These are phyloP conservation scores for Boletus tylopilopsis DNA, from an alignment of 768 basidiomycete species.

Conservation along the genomic window DNA sequence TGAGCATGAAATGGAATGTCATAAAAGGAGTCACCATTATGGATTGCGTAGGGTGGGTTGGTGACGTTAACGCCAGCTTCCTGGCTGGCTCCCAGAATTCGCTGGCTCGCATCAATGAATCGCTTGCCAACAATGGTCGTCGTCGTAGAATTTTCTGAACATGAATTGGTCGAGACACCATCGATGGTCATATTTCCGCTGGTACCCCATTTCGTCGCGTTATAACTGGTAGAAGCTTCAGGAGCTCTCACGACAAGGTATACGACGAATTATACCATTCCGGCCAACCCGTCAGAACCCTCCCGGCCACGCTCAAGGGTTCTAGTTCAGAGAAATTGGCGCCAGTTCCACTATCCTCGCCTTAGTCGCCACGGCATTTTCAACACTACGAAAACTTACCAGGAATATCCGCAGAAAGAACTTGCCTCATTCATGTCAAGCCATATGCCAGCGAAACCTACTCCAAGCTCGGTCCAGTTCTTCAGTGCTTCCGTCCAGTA, in stretches of 20 bases:
- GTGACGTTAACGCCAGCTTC: constrained; percentile 47
- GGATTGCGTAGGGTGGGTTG: constrained; percentile 62
- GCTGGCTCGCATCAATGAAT: constrained; percentile 44
- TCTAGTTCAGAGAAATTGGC: constrained; percentile 49
- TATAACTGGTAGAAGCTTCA: constrained; percentile 49
- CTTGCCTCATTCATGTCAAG: constrained; percentile 64
- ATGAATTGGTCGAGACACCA: constrained; percentile 49
- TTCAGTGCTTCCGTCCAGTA: constrained; percentile 59
- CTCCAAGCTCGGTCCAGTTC: constrained; percentile 49
- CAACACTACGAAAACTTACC: constrained; percentile 26
- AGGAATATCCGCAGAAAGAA: constrained; percentile 60
- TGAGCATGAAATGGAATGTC: neutral
- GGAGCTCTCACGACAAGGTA: neutral
- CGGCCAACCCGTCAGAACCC: constrained; percentile 35
- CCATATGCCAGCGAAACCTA: constrained; percentile 62
- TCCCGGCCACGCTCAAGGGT: neutral
- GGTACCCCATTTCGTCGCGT: constrained; percentile 54
- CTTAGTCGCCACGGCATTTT: neutral
- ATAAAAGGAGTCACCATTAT: constrained; percentile 48
- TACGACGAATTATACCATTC: constrained; percentile 47
- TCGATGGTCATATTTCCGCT: constrained; percentile 73
- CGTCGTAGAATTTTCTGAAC: constrained; percentile 12
- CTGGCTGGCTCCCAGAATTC: too few relatives aligned
- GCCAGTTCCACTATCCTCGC: constrained; percentile 39
- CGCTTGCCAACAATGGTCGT: constrained; percentile 29